A percentile compares a stretch with the other conserved stretches of the same genome.
Evolutionary conservation across 768 basidiomycete species (phyloP).

Genomic region (Cystofilobasidium capitatum): DNA sequence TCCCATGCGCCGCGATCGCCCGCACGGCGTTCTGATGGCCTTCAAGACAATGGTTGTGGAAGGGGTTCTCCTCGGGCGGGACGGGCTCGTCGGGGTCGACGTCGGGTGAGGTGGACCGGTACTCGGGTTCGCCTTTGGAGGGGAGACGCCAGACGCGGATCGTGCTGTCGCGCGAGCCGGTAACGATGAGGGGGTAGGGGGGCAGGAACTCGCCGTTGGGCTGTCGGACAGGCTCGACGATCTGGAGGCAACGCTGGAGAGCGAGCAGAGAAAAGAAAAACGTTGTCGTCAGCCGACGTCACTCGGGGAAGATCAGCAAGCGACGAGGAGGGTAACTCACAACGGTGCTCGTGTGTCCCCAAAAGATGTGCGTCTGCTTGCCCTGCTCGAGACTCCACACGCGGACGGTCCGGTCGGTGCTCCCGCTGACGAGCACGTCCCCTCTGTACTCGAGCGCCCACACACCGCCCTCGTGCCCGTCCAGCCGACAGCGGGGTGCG

Average conservation of each 20-base stretch:
- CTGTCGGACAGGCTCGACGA: constrained; percentile 79
- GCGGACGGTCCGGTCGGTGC: constrained; percentile 84
- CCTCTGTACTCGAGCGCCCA: constrained; percentile 73
- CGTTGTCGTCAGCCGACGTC: background rate
- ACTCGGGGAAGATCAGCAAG: background rate
- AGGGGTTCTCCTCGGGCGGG: constrained; percentile 59
- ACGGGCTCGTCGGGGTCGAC: constrained; percentile 11
- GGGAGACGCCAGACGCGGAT: constrained; percentile 61
- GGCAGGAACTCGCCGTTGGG: constrained; percentile 52
- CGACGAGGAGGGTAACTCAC: background rate
- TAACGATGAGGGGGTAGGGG: constrained; percentile 61
- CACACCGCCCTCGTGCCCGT: constrained; percentile 90
- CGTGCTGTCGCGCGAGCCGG: constrained; percentile 60
- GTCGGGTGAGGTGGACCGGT: constrained; percentile 53
- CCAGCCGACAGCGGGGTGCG: constrained; percentile 58
- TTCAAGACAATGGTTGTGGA: constrained; percentile 69
- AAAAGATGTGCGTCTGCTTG: constrained; percentile 81
- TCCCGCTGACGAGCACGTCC: constrained; percentile 77
- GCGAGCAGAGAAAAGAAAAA: background rate
- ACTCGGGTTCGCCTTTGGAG: constrained; percentile 62
- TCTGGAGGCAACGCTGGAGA: constrained; percentile 65
- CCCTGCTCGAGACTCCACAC: constrained; percentile 79
- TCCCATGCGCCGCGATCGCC: constrained; percentile 79
- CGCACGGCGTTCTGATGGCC: constrained; percentile 89
- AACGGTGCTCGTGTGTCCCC: constrained; percentile 93